A percentile compares a stretch with the other conserved stretches of the same genome.
phyloP scores from a whole-genome alignment of 2,329 filamentous ascomycete species.

The Didymosphaeria variabile region DNA sequence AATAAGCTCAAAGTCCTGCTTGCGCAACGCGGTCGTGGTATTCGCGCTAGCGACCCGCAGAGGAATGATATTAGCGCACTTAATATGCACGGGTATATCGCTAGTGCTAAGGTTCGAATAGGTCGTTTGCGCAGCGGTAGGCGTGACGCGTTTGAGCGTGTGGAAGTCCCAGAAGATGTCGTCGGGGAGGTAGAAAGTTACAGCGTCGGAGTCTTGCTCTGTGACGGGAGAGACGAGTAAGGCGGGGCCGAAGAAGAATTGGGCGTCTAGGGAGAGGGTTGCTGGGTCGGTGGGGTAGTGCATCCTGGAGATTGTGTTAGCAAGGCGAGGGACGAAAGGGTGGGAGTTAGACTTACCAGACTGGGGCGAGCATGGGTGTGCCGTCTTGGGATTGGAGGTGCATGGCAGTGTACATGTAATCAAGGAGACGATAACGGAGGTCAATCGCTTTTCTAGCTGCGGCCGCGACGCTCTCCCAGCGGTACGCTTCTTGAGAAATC shows the following conservation, averaged over 20 bases:
- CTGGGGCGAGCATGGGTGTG: conserved; percentile 70
- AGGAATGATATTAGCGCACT: conserved; percentile 70
- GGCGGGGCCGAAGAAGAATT: conserved; percentile 67
- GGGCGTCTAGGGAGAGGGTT: conserved; percentile 60
- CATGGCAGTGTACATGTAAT: conserved; percentile 80
- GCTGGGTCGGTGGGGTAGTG: conserved; percentile 67
- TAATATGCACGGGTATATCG: conserved; percentile 70
- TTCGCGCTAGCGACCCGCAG: conserved; percentile 64
- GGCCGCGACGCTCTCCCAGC: conserved; percentile 69
- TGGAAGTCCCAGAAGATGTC: conserved; percentile 60
- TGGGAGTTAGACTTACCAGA: conserved; percentile 71
- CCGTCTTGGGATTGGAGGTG: conserved; percentile 68
- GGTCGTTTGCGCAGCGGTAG: conserved; percentile 54
- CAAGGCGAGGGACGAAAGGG: not conserved
- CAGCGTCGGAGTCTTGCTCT: conserved; percentile 59
- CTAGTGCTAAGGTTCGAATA: conserved; percentile 59
- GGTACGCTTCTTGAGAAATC: conserved; percentile 62
- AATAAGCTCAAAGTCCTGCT: conserved; percentile 75
- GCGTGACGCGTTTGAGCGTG: conserved; percentile 38
- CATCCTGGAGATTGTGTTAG: conserved; percentile 54
- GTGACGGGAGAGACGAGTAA: conserved; percentile 67
- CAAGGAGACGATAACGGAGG: conserved; percentile 77
- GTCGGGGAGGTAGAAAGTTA: conserved; percentile 65
- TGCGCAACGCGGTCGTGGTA: conserved; percentile 70
- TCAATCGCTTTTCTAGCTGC: conserved; percentile 74